phyloP scores from a whole-genome alignment of 768 basidiomycete species.

The Macrolepiota dolichaula region DNA sequence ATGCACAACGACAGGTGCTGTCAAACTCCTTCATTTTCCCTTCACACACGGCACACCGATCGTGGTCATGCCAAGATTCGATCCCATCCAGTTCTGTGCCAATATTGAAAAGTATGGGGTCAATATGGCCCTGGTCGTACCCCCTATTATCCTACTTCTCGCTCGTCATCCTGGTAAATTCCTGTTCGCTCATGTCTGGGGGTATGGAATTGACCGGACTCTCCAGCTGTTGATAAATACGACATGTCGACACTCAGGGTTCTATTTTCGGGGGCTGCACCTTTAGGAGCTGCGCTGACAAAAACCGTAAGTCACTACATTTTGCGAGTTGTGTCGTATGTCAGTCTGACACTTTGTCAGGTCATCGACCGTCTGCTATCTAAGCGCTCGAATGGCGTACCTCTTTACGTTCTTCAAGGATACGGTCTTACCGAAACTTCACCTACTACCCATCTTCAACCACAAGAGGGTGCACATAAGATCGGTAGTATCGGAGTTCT shows the following conservation, averaged over 20 bases:
- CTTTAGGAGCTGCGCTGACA: slow-evolving; percentile 63
- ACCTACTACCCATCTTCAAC: slow-evolving; percentile 61
- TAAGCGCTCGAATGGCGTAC: slow-evolving; percentile 36
- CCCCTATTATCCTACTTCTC: slow-evolving; percentile 80
- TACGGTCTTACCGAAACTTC: slow-evolving; percentile 85
- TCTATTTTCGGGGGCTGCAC: slow-evolving; percentile 78
- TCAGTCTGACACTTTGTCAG: slow-evolving; percentile 14
- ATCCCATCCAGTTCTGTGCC: slow-evolving; percentile 63
- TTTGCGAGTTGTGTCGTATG: neutral
- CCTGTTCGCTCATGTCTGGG: neutral
- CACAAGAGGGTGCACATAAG: slow-evolving; percentile 41
- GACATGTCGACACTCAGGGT: slow-evolving; percentile 57
- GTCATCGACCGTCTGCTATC: slow-evolving; percentile 34
- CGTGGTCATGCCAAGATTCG: slow-evolving; percentile 66
- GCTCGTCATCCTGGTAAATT: slow-evolving; percentile 62
- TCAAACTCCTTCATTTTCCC: slow-evolving; percentile 62
- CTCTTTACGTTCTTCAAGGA: slow-evolving; percentile 49
- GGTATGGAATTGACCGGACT: neutral
- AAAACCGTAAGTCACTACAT: slow-evolving; percentile 32
- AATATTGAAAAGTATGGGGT: slow-evolving; percentile 64
- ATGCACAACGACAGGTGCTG: slow-evolving; percentile 37
- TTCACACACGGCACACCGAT: slow-evolving; percentile 46
- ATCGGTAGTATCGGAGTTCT: slow-evolving; percentile 67
- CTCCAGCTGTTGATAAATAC: slow-evolving; percentile 58
- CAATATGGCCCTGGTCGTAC: slow-evolving; percentile 61